These are phyloP conservation scores for Saccharomyces hybrid DNA, from an alignment of 1,139 yeast genomes.

Conservation along the genomic window DNA sequence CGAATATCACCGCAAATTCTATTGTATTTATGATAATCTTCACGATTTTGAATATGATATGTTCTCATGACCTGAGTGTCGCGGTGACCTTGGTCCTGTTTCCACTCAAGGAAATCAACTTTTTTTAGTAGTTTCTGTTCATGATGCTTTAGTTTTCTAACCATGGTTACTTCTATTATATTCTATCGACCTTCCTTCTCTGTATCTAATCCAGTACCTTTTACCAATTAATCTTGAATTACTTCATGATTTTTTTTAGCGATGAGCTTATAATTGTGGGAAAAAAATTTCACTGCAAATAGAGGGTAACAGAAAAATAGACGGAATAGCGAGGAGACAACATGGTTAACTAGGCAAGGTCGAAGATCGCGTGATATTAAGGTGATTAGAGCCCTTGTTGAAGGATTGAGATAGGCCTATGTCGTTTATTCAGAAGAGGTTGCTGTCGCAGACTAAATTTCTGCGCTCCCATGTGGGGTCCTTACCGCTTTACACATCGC, in stretches of 20 bases:
- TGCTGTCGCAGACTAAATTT: constrained; percentile 29
- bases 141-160: constrained; percentile 84
- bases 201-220: too few relatives aligned
- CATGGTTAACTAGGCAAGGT: not conserved
- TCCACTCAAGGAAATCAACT: constrained; percentile 96
- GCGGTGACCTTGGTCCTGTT: constrained; percentile 89
- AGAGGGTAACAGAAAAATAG: too few relatives aligned
- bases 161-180: constrained; percentile 44
- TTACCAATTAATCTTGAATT: not conserved
- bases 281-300: not conserved
- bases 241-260: not conserved
- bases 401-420: not conserved
- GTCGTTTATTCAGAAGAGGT: constrained; percentile 18
- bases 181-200: not conserved
- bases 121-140: constrained; percentile 91
- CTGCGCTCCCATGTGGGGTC: constrained; percentile 51
- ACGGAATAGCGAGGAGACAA: not conserved
- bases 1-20: constrained; percentile 85
- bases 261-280: constrained; percentile 7
- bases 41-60: constrained; percentile 88
- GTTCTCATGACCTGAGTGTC: constrained; percentile 93
- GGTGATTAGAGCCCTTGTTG: not conserved
- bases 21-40: constrained; percentile 91
- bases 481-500: constrained; percentile 48
- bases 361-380: not conserved